These are phyloP conservation scores for Rhizomucor miehei DNA, from an alignment of 371 early-diverging fungal genomes.

Conservation along the genomic window DNA sequence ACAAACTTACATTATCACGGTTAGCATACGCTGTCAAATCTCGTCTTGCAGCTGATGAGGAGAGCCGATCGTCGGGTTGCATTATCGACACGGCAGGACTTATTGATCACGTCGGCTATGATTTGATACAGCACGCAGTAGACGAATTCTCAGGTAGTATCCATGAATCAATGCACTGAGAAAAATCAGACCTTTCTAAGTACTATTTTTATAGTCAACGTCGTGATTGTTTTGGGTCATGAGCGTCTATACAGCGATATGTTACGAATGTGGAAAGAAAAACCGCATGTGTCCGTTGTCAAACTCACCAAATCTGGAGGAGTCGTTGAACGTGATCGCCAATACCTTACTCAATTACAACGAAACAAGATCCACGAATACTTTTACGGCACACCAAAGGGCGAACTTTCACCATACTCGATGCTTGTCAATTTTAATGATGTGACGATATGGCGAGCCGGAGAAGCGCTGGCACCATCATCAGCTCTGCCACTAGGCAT, in stretches of 20 bases:
- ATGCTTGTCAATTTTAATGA: constrained; percentile 78
- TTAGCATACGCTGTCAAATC: constrained; percentile 65
- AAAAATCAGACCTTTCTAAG: neutral
- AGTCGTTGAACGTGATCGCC: constrained; percentile 82
- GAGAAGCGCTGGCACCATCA: constrained; percentile 88
- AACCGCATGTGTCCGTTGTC: constrained; percentile 61
- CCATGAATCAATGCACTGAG: neutral
- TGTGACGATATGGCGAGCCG: constrained; percentile 74
- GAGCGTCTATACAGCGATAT: constrained; percentile 91
- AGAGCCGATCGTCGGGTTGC: constrained; percentile 62
- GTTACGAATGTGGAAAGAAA: constrained; percentile 47
- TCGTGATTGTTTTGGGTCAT: constrained; percentile 88
- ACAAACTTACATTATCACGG: constrained; percentile 57
- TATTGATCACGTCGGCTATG: constrained; percentile 63
- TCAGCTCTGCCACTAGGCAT: constrained; percentile 92
- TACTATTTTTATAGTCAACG: constrained; percentile 52
- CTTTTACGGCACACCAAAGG: constrained; percentile 87
- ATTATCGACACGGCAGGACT: constrained; percentile 69
- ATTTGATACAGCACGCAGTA: constrained; percentile 62
- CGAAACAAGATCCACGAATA: constrained; percentile 82
- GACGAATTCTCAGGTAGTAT: constrained; percentile 61
- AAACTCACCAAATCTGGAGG: constrained; percentile 94
- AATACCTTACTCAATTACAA: constrained; percentile 67
- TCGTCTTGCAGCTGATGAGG: constrained; percentile 63
- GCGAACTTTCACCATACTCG: constrained; percentile 81